phyloP scores from a whole-genome alignment of 768 basidiomycete genomes.

The Russula vinacea region DNA sequence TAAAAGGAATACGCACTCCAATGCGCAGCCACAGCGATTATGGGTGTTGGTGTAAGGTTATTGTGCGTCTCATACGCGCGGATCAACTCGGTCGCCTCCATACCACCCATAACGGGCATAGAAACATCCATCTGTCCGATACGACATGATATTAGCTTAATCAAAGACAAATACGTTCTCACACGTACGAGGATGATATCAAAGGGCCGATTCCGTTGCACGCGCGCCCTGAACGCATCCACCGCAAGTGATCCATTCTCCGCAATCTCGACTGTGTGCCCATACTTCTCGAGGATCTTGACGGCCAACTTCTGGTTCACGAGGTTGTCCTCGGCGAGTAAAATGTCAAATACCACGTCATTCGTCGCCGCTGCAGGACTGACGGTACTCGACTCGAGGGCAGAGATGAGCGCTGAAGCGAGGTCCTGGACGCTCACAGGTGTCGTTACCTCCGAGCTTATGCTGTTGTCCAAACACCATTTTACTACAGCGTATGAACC shows the following conservation, averaged over 20 bases:
- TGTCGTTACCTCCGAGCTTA: constrained; percentile 90
- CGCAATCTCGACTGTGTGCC: constrained; percentile 93
- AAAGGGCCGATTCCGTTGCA: constrained; percentile 68
- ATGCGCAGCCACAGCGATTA: constrained; percentile 96
- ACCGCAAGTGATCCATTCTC: constrained; percentile 95
- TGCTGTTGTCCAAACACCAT: constrained; percentile 96
- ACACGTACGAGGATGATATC: constrained; percentile 84
- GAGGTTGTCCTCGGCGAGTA: constrained; percentile 95
- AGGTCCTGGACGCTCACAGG: constrained; percentile 87
- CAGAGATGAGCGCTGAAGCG: constrained; percentile 86
- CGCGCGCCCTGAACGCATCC: constrained; percentile 82
- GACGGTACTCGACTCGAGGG: constrained; percentile 91
- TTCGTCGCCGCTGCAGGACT: constrained; percentile 82
- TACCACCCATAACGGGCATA: constrained; percentile 98
- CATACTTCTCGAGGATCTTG: constrained; percentile 94
- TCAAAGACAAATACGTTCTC: too few species aligned
- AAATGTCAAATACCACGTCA: constrained; percentile 85
- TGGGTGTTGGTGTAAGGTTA: constrained; percentile 72
- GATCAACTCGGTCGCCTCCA: constrained; percentile 94
- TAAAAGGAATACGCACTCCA: constrained; percentile 64
- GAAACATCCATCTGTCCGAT: constrained; percentile 99
- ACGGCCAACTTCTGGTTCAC: constrained; percentile 96
- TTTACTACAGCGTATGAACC: constrained; percentile 57
- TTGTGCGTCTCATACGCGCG: constrained; percentile 77
- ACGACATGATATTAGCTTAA: too few species aligned